Percentiles rank a stretch among this genome's conserved stretches.
These are phyloP conservation scores for Aspergillus eucalypticola DNA, from an alignment of 2,329 filamentous ascomycete genomes.

Conservation along the genomic window DNA sequence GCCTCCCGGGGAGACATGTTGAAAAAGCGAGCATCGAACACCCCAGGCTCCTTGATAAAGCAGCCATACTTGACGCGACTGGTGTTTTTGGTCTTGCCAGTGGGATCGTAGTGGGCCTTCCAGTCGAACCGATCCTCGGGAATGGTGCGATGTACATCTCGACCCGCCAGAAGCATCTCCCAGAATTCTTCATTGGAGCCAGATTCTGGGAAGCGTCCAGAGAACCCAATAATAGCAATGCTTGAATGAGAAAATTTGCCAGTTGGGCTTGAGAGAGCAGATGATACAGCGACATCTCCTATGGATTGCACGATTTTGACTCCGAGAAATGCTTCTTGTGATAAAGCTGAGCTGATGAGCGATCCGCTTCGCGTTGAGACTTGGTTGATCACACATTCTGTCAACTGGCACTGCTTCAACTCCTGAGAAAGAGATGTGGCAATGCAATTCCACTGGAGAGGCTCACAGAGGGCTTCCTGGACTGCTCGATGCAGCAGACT, in stretches of 20 bases:
- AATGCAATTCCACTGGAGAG: neutral
- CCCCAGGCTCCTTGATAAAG: constrained; percentile 72
- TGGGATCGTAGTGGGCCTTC: constrained; percentile 68
- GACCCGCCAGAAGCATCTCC: constrained; percentile 71
- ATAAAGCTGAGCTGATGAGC: neutral
- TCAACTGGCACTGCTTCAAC: neutral
- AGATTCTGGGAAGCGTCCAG: constrained; percentile 73
- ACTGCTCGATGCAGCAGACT: neutral
- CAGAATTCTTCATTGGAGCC: constrained; percentile 71
- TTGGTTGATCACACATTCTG: neutral
- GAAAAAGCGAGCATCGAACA: constrained; percentile 82
- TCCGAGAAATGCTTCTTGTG: neutral
- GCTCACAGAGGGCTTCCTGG: neutral
- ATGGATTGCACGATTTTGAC: neutral
- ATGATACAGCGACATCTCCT: neutral
- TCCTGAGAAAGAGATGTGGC: neutral
- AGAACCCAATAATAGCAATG: constrained; percentile 81
- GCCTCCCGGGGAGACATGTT: constrained; percentile 83
- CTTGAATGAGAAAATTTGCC: constrained; percentile 52
- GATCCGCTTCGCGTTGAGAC: neutral
- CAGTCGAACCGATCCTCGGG: constrained; percentile 71
- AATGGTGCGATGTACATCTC: constrained; percentile 64
- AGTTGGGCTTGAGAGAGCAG: neutral
- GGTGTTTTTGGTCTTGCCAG: constrained; percentile 73
- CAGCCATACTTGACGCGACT: constrained; percentile 74